A percentile compares a stretch with the other conserved stretches of the same genome.
These are phyloP conservation scores for Elaphomyces granulatus DNA, from an alignment of 495 filamentous ascomycete species.

Conservation along the genomic window DNA sequence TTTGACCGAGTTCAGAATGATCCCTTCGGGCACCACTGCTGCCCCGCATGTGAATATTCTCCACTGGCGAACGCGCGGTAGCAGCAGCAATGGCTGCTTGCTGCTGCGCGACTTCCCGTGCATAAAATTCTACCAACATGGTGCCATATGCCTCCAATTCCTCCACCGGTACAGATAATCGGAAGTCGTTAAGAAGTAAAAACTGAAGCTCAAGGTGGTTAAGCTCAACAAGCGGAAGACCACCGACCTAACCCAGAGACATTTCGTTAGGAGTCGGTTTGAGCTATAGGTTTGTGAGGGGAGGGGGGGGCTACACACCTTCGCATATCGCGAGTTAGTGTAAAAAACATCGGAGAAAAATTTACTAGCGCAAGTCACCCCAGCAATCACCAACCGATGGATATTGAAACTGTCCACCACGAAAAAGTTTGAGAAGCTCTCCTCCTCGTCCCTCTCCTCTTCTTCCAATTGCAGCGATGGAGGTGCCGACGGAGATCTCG, in stretches of 20 bases:
- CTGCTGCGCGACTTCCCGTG: conserved; percentile 72
- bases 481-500: conserved; percentile 18
- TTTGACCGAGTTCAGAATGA: conserved; percentile 21
- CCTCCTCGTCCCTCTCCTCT: conserved; percentile 35
- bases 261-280: not conserved
- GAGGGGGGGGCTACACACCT: conserved; percentile 43
- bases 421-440: conserved; percentile 66
- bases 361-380: conserved; percentile 97
- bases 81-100: conserved; percentile 25
- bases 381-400: conserved; percentile 90
- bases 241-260: conserved; percentile 56
- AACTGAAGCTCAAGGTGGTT: conserved; percentile 98
- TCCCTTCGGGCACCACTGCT: no score
- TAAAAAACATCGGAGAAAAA: conserved; percentile 99
- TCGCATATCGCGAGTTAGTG: conserved; percentile 97
- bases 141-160: conserved; percentile 96
- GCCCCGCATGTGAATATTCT: conserved; percentile 30
- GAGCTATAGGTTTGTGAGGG: conserved; percentile 5
- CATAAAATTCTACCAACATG: conserved; percentile 98
- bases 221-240: conserved; percentile 86
- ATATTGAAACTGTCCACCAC: conserved; percentile 99
- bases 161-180: conserved; percentile 83
- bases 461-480: conserved; percentile 11
- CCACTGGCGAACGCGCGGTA: conserved; percentile 13
- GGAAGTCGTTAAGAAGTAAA: conserved; percentile 90